Evolutionary conservation across 306 rosid genomes (phyloP).

Genomic region (Medicago ruthenica): DNA sequence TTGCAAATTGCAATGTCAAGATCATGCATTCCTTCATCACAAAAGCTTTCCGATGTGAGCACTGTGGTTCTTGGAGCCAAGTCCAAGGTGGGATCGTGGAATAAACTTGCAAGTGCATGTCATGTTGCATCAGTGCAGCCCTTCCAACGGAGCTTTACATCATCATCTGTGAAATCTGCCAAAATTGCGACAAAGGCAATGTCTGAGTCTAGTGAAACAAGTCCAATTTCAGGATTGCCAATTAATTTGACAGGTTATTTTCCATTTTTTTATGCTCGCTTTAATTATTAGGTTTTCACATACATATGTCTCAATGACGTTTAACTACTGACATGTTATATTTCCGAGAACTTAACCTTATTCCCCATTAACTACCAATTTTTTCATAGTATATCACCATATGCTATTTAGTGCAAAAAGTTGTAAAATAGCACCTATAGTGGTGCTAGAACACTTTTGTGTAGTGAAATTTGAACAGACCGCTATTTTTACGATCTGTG

Average conservation of each 20-base stretch:
- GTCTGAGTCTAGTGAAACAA: conserved; percentile 64
- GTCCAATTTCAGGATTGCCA: conserved; percentile 72
- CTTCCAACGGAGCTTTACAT: conserved; percentile 57
- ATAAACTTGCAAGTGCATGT: conserved; percentile 62
- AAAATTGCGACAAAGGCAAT: conserved; percentile 63
- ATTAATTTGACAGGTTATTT: conserved; percentile 75
- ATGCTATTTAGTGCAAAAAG: no score
- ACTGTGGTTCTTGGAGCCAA: conserved; percentile 49
- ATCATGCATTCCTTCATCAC: conserved; percentile 63
- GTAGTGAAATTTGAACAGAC: no score
- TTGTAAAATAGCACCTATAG: no score
- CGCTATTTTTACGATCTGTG: no score
- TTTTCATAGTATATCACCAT: no score
- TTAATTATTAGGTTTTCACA: conserved; percentile 7
- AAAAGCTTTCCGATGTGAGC: conserved; percentile 51
- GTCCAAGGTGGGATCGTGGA: conserved; percentile 59
- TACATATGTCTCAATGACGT: conserved; percentile 25
- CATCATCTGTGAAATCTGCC: conserved; percentile 55
- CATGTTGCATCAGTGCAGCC: conserved; percentile 60
- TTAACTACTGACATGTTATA: conserved; percentile 11
- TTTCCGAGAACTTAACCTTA: neutral
- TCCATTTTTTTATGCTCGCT: conserved; percentile 16
- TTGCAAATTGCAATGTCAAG: conserved; percentile 76
- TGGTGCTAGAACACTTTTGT: no score
- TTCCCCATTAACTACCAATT: neutral